A percentile compares a stretch with the other conserved stretches of the same genome.
Evolutionary conservation across 345 rosid genomes (phyloP).

Genomic region (Toxicodendron radicans): DNA sequence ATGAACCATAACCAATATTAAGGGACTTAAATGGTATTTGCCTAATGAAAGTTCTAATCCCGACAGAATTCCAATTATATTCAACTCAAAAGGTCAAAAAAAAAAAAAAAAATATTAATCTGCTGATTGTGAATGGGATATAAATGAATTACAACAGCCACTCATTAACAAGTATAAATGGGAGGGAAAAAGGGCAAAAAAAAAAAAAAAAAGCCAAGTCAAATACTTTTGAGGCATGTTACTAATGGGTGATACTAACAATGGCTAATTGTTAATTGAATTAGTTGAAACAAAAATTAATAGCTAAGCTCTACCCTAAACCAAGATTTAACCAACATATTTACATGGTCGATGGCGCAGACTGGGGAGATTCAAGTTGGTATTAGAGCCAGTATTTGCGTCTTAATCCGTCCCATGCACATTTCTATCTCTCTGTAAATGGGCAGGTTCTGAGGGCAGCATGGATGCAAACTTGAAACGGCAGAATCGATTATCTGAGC

Average conservation of each 20-base stretch:
- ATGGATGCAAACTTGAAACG: constrained; percentile 75
- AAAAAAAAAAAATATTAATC: background rate
- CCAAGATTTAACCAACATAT: constrained; percentile 19
- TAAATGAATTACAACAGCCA: background rate
- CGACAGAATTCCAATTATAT: no score
- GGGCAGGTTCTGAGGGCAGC: constrained; percentile 73
- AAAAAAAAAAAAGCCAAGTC: background rate
- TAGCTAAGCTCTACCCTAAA: background rate
- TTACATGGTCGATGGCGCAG: constrained; percentile 10
- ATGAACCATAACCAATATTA: no score
- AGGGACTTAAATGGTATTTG: no score
- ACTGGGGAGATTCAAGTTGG: constrained; percentile 47
- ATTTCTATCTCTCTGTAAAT: constrained; percentile 82
- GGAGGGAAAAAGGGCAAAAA: no score
- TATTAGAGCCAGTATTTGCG: constrained; percentile 83
- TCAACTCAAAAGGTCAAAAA: no score
- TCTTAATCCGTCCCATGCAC: constrained; percentile 95
- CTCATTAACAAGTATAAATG: background rate
- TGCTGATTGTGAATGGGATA: background rate
- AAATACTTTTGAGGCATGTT: background rate
- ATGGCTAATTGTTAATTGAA: background rate
- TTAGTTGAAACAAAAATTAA: background rate
- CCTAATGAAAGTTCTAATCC: no score
- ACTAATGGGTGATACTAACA: background rate
- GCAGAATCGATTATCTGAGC: constrained; percentile 91